Conservation (phyloP, 2,329 filamentous ascomycete species). For the Epichloe aotearoae region DNA sequence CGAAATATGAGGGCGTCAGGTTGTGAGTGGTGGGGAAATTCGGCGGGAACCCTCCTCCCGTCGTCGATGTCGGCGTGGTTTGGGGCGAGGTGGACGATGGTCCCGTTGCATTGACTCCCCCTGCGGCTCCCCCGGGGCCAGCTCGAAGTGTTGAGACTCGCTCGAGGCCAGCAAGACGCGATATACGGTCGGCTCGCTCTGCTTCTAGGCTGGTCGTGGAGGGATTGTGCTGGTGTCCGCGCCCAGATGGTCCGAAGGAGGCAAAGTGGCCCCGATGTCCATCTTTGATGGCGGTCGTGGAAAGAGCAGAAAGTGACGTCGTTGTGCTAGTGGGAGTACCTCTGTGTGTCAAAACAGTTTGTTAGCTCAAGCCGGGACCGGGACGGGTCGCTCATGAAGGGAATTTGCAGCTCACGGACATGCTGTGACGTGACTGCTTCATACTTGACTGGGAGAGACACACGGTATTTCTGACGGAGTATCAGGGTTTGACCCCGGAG, state of each 20-base stretch:
- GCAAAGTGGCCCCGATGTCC: conserved; percentile 75
- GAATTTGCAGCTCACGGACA: neutral
- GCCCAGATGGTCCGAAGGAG: conserved; percentile 30
- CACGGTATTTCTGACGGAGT: conserved; percentile 87
- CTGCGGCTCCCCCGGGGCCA: conserved; percentile 24
- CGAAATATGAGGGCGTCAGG: conserved; percentile 62
- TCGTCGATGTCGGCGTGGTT: conserved; percentile 36
- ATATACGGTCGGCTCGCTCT: conserved; percentile 89
- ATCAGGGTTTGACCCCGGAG: conserved; percentile 66
- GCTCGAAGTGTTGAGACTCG: conserved; percentile 66
- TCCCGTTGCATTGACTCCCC: conserved; percentile 9
- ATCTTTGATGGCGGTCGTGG: conserved; percentile 92
- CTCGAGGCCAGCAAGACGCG: conserved; percentile 82
- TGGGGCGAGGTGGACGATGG: conserved; percentile 31
- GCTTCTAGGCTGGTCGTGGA: conserved; percentile 67
- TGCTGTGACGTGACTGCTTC: neutral
- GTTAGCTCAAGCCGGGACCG: neutral
- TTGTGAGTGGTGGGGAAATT: conserved; percentile 25
- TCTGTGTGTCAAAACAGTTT: conserved; percentile 4
- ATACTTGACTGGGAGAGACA: conserved; percentile 18
- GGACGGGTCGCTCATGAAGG: neutral
- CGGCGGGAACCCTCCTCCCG: conserved; percentile 24
- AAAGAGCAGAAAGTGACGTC: conserved; percentile 81
- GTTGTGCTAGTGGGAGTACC: conserved; percentile 89
- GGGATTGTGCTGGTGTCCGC: conserved; percentile 45